Evolutionary conservation across 495 filamentous ascomycete genomes (phyloP).

Genomic region (Mytilinidion resinicola): DNA sequence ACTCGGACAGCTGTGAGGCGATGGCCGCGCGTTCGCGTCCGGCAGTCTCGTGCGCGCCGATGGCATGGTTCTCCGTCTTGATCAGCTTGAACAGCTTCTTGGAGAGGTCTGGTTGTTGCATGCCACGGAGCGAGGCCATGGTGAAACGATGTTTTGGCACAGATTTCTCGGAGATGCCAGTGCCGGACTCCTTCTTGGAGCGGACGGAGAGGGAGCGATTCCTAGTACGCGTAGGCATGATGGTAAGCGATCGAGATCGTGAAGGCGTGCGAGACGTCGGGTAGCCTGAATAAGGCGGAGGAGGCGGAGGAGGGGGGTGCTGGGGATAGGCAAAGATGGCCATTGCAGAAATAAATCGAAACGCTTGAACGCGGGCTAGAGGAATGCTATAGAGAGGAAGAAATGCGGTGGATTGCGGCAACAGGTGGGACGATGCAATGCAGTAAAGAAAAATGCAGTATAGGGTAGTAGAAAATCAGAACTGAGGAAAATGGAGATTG

Average conservation of each 20-base stretch:
- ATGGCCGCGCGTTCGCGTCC: conserved; percentile 73
- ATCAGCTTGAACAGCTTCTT: conserved; percentile 82
- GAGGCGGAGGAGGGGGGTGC: conserved; percentile 19
- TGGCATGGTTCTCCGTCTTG: conserved; percentile 82
- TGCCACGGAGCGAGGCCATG: conserved; percentile 72
- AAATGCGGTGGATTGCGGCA: neutral
- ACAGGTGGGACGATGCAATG: neutral
- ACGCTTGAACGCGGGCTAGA: neutral
- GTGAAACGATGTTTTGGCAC: conserved; percentile 60
- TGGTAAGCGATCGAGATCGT: conserved; percentile 26
- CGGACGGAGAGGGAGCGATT: conserved; percentile 40
- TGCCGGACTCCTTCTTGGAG: conserved; percentile 34
- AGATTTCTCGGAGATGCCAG: conserved; percentile 20
- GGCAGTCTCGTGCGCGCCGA: conserved; percentile 74
- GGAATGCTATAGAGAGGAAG: neutral
- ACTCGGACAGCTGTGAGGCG: conserved; percentile 87
- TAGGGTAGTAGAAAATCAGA: neutral
- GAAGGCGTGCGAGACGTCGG: conserved; percentile 23
- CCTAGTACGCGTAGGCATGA: conserved; percentile 28
- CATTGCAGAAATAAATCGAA: conserved; percentile 13
- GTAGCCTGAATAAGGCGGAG: conserved; percentile 22
- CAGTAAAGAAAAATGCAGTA: conserved; percentile 3
- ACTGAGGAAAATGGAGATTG: conserved; percentile 6
- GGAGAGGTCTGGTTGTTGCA: conserved; percentile 75
- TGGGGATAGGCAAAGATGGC: conserved; percentile 23